Base-by-base conservation (phyloP, 345 rosid species). In the Brassica napus region DNA sequence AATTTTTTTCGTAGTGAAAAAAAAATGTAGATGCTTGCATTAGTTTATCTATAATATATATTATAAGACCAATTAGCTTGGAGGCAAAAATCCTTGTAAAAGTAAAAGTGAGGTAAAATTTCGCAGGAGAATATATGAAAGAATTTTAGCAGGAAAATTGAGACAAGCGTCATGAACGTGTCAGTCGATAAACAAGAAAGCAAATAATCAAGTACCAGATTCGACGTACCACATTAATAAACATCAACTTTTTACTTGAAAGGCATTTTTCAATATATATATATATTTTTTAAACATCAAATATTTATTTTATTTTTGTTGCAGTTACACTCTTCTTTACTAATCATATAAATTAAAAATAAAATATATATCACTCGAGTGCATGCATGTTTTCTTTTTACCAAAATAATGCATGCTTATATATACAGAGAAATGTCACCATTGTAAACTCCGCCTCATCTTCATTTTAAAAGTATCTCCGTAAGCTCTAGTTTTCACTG, bases 161-260 rank as follows among this genome's bases (percentile, higher is more conserved):
- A 65, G 83, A 71, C 83, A 75, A 65, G 76, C 71, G 80, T 75
- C 80, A 65, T 42, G 55, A 58, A 81, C 83, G 83, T 81, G 83
- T 81, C 83, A 75, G 59, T 44, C 68, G 54, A 58, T n/a, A 78
- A 65, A 72, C 71, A 5, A 42, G 44, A 69, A 64, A 1, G 76
- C n/a, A 57, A 70, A 75, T 18, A 69, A 80, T 55, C 35, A 54
- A 54, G 70, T 65, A 55, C 76, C 79, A 75, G 79, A 75, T 80
- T 80, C 83, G 72, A 80, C 72, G 83, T 80, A 80, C 76, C 71
- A 75, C 8, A 75, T 80, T 63, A 70, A 63, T 75, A 52, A 52
- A 52, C 57, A 15, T 52, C 57, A 52, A n/a, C 6, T 5, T 52
- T 15, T 14, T 52, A 47, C 18, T 14, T n/a, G 57, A 52, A 15